Conservation (phyloP, 345 rosid species). For the Trapa incisa region DNA sequence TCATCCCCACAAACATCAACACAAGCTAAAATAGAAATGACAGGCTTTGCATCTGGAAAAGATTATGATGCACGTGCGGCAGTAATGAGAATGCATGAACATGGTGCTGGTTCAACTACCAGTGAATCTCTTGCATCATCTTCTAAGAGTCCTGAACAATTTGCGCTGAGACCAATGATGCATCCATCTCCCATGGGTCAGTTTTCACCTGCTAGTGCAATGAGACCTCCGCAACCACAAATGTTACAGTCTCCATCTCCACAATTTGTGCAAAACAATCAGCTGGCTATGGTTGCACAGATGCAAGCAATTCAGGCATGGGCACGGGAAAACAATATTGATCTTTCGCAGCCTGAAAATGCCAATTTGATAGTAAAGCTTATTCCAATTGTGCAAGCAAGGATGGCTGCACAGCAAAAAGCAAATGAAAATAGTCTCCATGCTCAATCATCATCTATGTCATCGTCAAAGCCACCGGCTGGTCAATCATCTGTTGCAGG, state of each 20-base stretch:
- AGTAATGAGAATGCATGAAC: constrained; percentile 73
- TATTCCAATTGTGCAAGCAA: constrained; percentile 64
- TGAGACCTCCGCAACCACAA: constrained; percentile 71
- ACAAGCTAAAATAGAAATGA: constrained; percentile 66
- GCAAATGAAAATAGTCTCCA: constrained; percentile 45
- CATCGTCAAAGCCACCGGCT: constrained; percentile 56
- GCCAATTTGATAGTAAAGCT: constrained; percentile 77
- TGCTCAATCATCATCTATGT: constrained; percentile 40
- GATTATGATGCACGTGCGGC: constrained; percentile 57
- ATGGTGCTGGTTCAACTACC: constrained; percentile 55
- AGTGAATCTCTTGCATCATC: constrained; percentile 74
- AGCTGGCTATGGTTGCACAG: constrained; percentile 65
- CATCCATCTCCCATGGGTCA: constrained; percentile 50
- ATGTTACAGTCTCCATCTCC: constrained; percentile 44
- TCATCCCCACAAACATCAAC: constrained; percentile 42
- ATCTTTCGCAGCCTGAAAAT: constrained; percentile 83
- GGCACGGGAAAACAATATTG: constrained; percentile 80
- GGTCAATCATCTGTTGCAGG: constrained; percentile 55
- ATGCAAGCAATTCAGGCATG: constrained; percentile 73
- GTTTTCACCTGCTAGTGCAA: constrained; percentile 37
- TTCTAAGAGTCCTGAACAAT: constrained; percentile 61
- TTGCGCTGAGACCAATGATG: constrained; percentile 31
- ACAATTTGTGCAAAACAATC: constrained; percentile 53
- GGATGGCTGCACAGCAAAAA: constrained; percentile 72
- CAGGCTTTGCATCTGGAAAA: constrained; percentile 41